These are phyloP conservation scores for Annona cherimola DNA, from an alignment of 164 flowering plant species.

Conservation along the genomic window DNA sequence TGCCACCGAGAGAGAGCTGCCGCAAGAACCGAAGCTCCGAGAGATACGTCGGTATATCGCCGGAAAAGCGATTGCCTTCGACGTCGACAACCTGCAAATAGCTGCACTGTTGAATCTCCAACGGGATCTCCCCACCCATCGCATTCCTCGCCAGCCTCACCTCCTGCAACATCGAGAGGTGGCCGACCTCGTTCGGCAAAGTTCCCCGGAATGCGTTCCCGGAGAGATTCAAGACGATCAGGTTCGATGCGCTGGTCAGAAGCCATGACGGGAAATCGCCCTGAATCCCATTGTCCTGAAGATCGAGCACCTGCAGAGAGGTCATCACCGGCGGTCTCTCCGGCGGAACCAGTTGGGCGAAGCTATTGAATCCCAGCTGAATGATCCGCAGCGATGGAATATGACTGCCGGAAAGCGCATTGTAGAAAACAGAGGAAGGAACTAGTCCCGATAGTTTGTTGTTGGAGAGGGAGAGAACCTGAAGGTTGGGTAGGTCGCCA, in stretches of 20 bases:
- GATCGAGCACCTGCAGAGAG: slow-evolving; percentile 50
- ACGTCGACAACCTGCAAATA: slow-evolving; percentile 45
- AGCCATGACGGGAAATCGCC: slow-evolving; percentile 63
- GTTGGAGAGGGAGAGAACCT: too few relatives aligned
- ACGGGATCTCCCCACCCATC: slow-evolving; percentile 45
- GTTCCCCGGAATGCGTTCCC: slow-evolving; percentile 43
- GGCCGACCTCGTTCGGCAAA: slow-evolving; percentile 42
- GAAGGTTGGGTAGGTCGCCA: too few relatives aligned
- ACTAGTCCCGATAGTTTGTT: too few relatives aligned
- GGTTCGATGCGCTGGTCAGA: slow-evolving; percentile 30
- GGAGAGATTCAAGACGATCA: slow-evolving; percentile 43
- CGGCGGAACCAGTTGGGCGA: slow-evolving; percentile 50
- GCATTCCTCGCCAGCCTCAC: slow-evolving; percentile 56
- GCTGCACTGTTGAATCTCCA: slow-evolving; percentile 35
- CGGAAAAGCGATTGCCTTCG: slow-evolving; percentile 51
- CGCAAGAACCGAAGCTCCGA: slow-evolving; percentile 33
- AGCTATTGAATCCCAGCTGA: slow-evolving; percentile 73
- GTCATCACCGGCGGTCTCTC: slow-evolving; percentile 25
- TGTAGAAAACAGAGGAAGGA: too few relatives aligned
- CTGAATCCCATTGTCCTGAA: slow-evolving; percentile 47
- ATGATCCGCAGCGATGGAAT: too few relatives aligned
- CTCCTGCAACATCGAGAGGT: slow-evolving; percentile 42
- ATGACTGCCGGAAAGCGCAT: too few relatives aligned
- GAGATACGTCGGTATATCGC: slow-evolving; percentile 41
- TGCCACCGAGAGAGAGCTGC: slow-evolving; percentile 45